Percentiles rank a stretch among this genome's conserved stretches.
These are phyloP conservation scores for Zopfochytrium polystomum DNA, from an alignment of 371 early-diverging fungal genomes.

Conservation along the genomic window DNA sequence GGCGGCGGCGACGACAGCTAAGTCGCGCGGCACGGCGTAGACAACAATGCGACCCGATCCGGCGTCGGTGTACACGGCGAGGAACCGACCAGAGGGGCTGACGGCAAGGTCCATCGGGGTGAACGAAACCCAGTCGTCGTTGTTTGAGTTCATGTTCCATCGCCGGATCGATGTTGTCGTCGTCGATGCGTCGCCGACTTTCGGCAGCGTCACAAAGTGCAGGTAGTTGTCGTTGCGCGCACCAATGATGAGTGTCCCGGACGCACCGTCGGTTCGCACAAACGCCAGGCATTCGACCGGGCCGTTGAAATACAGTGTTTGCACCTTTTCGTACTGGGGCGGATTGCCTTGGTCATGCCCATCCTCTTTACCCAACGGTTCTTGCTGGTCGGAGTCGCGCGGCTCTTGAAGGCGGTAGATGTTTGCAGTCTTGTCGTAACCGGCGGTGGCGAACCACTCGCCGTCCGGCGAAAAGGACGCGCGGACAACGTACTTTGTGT, in stretches of 20 bases:
- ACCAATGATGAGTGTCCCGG: slow-evolving; percentile 48
- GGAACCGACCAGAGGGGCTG: slow-evolving; percentile 51
- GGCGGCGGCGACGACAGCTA: slow-evolving; percentile 1
- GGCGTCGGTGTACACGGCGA: slow-evolving; percentile 71
- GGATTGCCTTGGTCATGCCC: neutral
- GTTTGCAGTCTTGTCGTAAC: slow-evolving; percentile 67
- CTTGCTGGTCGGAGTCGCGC: neutral
- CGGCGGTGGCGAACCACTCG: slow-evolving; percentile 57
- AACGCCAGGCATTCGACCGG: slow-evolving; percentile 63
- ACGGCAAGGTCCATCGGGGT: slow-evolving; percentile 64
- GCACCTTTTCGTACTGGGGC: slow-evolving; percentile 32
- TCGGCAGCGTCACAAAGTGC: slow-evolving; percentile 51
- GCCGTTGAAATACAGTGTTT: slow-evolving; percentile 47
- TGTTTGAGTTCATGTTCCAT: slow-evolving; percentile 72
- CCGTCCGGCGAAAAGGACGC: slow-evolving; percentile 61
- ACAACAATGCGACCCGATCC: slow-evolving; percentile 67
- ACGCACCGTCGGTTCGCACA: slow-evolving; percentile 20
- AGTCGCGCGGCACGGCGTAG: slow-evolving; percentile 47
- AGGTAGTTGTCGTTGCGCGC: slow-evolving; percentile 73
- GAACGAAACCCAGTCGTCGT: slow-evolving; percentile 80
- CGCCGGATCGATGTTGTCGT: neutral
- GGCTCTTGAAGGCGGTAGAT: slow-evolving; percentile 45
- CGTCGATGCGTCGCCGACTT: neutral
- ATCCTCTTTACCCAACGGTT: too few species aligned
- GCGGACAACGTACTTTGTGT: slow-evolving; percentile 66